phyloP scores from a whole-genome alignment of 75 land plant genomes.

The Pinus albicaulis region DNA sequence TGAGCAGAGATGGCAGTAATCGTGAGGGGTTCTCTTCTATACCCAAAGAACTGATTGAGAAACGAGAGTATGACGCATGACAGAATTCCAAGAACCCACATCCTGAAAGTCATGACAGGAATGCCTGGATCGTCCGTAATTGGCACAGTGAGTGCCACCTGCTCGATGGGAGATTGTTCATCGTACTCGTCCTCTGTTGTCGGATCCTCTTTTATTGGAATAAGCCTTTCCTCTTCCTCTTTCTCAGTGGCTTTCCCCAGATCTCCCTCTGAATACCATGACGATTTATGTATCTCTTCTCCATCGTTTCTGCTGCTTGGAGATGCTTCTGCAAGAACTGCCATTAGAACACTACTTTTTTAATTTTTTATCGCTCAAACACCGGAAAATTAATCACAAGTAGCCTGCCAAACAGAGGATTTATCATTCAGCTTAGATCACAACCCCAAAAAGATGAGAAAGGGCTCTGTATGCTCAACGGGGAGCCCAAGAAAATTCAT shows the following conservation, averaged over 20 bases:
- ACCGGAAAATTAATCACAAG: no score
- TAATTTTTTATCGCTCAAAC: no score
- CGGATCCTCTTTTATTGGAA: no score
- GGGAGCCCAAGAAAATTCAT: no score
- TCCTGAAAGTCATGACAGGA: slow-evolving; percentile 72
- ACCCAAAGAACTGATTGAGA: slow-evolving; percentile 72
- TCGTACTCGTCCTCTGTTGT: no score
- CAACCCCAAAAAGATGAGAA: no score
- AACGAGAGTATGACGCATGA: slow-evolving; percentile 57
- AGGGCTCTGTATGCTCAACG: no score
- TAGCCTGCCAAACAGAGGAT: no score
- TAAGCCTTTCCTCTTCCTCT: background rate
- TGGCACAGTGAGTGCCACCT: slow-evolving; percentile 60
- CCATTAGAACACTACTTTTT: no score
- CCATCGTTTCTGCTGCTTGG: background rate
- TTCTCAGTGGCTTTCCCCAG: background rate
- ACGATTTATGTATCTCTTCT: background rate
- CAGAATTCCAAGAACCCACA: slow-evolving; percentile 55
- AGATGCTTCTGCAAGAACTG: background rate
- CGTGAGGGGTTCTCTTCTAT: slow-evolving; percentile 59
- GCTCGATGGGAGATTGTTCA: slow-evolving; percentile 36
- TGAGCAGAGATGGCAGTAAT: slow-evolving; percentile 60
- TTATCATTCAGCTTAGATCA: no score
- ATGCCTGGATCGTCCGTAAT: slow-evolving; percentile 58
- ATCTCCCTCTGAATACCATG: background rate